Percentiles rank a stretch among this genome's conserved stretches.
These are phyloP conservation scores for Sequoiadendron giganteum DNA, from an alignment of 75 land plant genomes.

Conservation along the genomic window DNA sequence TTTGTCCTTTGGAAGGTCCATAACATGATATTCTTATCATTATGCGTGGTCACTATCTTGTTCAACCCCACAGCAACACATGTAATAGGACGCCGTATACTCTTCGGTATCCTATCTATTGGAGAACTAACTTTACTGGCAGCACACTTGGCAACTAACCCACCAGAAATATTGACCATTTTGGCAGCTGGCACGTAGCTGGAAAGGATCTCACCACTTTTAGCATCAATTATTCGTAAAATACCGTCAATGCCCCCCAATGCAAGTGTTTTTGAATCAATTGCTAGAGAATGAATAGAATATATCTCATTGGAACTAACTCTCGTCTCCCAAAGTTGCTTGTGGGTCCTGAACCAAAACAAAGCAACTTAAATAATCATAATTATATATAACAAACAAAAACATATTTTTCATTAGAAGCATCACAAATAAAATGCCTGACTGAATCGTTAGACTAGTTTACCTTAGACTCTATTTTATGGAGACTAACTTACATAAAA, in stretches of 20 bases:
- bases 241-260: slow-evolving; percentile 83
- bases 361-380: background rate
- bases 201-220: slow-evolving; percentile 50
- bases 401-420: background rate
- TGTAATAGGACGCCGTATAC: slow-evolving; percentile 50
- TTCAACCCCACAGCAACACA: slow-evolving; percentile 75
- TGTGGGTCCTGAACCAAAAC: slow-evolving; percentile 42
- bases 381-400: background rate
- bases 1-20: slow-evolving; percentile 50
- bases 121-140: slow-evolving; percentile 28
- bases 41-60: slow-evolving; percentile 75
- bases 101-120: slow-evolving; percentile 36
- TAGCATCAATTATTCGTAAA: slow-evolving; percentile 55
- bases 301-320: slow-evolving; percentile 59
- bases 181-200: slow-evolving; percentile 29
- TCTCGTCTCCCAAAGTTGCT: slow-evolving; percentile 59
- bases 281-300: slow-evolving; percentile 50
- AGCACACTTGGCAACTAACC: slow-evolving; percentile 7
- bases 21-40: slow-evolving; percentile 50
- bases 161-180: slow-evolving; percentile 1
- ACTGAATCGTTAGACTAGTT: background rate
- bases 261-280: slow-evolving; percentile 54
- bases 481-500: background rate
- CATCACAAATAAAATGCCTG: background rate
- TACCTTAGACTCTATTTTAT: background rate